Percentiles rank a stretch among this genome's conserved stretches.
These are phyloP conservation scores for Ustilago tritici DNA, from an alignment of 1,284 basidiomycete species.

Conservation along the genomic window DNA sequence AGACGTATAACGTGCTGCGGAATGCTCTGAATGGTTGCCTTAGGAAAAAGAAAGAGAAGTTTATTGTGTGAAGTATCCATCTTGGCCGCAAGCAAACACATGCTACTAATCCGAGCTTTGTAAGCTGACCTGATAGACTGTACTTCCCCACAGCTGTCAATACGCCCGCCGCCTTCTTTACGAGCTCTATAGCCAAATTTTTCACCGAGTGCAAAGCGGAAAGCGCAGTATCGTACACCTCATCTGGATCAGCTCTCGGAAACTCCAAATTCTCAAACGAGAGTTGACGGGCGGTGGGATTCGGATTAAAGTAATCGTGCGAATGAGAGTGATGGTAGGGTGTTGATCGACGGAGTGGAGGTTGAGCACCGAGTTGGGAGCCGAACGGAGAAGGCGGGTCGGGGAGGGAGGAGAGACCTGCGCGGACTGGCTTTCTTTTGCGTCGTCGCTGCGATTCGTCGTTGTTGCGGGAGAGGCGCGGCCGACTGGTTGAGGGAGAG, in stretches of 20 bases:
- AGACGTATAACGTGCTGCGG: constrained; percentile 15
- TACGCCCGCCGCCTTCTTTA: neutral
- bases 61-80: constrained; percentile 13
- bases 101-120: constrained; percentile 13
- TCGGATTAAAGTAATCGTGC: constrained; percentile 9
- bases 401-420: constrained; percentile 14
- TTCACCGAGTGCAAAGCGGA: constrained; percentile 13
- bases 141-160: constrained; percentile 16
- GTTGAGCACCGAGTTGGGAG: constrained; percentile 8
- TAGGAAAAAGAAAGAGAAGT: neutral
- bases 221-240: constrained; percentile 5
- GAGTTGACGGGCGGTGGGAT: constrained; percentile 5
- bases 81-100: constrained; percentile 9
- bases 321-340: constrained; percentile 11
- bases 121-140: constrained; percentile 1
- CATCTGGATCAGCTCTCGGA: constrained; percentile 13
- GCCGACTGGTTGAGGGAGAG: neutral
- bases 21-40: constrained; percentile 21
- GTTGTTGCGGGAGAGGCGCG: neutral
- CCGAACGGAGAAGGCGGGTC: constrained; percentile 24
- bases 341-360: constrained; percentile 3
- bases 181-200: neutral
- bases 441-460: neutral
- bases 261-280: constrained; percentile 12
- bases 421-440: constrained; percentile 8